These are phyloP conservation scores for Actinomortierella wolfii DNA, from an alignment of 371 early-diverging fungal genomes.

Conservation along the genomic window DNA sequence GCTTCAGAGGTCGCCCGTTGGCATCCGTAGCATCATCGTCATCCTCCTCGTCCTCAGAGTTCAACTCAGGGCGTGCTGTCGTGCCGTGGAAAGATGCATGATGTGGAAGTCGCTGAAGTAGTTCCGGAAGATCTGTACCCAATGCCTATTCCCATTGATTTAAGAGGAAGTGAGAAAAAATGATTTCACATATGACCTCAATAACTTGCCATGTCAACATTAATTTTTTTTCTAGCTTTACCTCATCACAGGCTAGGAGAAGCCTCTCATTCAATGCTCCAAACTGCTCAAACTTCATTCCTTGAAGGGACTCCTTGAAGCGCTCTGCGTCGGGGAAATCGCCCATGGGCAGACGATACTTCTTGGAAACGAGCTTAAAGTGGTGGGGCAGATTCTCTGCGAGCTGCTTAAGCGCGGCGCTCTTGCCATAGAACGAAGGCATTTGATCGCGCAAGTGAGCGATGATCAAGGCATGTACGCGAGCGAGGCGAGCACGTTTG, in stretches of 20 bases:
- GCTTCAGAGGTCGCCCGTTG: constrained; percentile 1
- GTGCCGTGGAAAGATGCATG: constrained; percentile 37
- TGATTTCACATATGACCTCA: not conserved
- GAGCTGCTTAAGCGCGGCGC: constrained; percentile 62
- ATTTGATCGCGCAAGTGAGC: constrained; percentile 78
- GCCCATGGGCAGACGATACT: constrained; percentile 60
- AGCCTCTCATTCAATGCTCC: constrained; percentile 37
- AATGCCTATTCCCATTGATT: constrained; percentile 43
- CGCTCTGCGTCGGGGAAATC: constrained; percentile 58
- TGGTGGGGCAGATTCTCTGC: constrained; percentile 58
- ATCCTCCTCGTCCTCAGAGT: constrained; percentile 25
- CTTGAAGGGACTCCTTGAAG: constrained; percentile 42
- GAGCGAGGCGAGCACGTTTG: constrained; percentile 83
- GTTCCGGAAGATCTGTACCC: constrained; percentile 43
- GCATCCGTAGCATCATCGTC: constrained; percentile 4
- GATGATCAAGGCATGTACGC: constrained; percentile 83
- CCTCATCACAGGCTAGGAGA: constrained; percentile 43
- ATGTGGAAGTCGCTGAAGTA: constrained; percentile 37
- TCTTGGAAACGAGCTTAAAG: constrained; percentile 57
- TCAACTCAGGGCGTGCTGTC: constrained; percentile 26
- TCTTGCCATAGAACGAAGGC: constrained; percentile 80
- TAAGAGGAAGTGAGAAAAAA: not conserved
- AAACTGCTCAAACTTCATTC: constrained; percentile 48
- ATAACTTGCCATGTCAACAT: not conserved
- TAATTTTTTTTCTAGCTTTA: constrained; percentile 14